Conservation (phyloP, 2,329 filamentous ascomycete genomes). For the Tolypocladium pustulatum region DNA sequence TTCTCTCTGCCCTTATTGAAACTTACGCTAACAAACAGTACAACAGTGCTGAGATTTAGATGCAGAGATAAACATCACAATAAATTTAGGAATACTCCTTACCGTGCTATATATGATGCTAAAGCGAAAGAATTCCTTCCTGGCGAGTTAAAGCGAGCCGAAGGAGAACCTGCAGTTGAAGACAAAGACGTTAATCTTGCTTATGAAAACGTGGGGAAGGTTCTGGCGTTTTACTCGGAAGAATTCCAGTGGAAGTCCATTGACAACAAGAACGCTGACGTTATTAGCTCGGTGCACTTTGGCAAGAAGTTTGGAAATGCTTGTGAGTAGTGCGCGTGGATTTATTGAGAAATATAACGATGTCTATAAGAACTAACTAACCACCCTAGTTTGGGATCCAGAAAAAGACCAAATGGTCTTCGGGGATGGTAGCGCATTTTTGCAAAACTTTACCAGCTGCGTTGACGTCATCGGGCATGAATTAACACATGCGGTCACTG, state of each 20-base stretch:
- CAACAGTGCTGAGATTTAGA: constrained; percentile 7
- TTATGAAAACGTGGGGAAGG: constrained; percentile 37
- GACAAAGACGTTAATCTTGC: constrained; percentile 37
- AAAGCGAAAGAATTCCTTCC: constrained; percentile 29
- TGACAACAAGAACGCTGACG: constrained; percentile 36
- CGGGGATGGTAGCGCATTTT: constrained; percentile 41
- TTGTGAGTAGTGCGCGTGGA: constrained; percentile 20
- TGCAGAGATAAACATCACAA: constrained; percentile 2
- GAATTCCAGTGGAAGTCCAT: constrained; percentile 40
- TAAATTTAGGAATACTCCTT: constrained; percentile 15
- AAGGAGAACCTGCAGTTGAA: constrained; percentile 26
- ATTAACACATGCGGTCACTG: constrained; percentile 43
- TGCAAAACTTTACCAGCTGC: constrained; percentile 39
- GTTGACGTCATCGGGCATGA: constrained; percentile 49
- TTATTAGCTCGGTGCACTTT: constrained; percentile 42
- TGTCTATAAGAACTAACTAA: not conserved
- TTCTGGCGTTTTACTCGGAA: constrained; percentile 38
- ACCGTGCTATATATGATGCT: constrained; percentile 36
- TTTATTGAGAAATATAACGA: too few species aligned
- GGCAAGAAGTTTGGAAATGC: constrained; percentile 39
- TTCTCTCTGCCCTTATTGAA: not conserved
- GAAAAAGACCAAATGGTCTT: constrained; percentile 41
- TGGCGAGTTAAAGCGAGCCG: constrained; percentile 28
- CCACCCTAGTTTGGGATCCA: constrained; percentile 34
- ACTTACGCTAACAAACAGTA: not conserved